phyloP scores from a whole-genome alignment of 139 green algal genomes.

The Chlamydomonas incerta region DNA sequence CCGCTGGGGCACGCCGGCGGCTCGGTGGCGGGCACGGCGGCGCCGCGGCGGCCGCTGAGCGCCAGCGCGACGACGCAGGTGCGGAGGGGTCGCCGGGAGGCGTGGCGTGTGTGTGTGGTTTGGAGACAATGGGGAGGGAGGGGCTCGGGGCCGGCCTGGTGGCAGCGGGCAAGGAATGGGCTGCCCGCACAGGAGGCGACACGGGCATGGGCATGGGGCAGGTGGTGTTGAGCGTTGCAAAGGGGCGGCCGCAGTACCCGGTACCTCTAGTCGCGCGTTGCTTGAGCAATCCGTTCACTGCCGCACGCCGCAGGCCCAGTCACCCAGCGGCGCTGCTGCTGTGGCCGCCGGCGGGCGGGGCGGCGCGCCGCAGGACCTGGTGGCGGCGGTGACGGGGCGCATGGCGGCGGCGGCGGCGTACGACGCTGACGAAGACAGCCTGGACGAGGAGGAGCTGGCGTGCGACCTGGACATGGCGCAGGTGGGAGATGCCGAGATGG shows the following conservation, averaged over 20 bases:
- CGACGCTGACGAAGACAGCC: conserved; percentile 21
- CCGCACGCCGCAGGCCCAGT: background rate
- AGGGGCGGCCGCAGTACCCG: too few relatives aligned
- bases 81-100: background rate
- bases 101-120: too few relatives aligned
- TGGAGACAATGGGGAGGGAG: too few relatives aligned
- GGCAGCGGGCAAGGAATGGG: too few relatives aligned
- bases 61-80: background rate
- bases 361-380: background rate
- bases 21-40: background rate
- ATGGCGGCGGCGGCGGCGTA: background rate
- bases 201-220: too few relatives aligned
- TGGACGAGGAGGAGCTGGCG: conserved; percentile 40
- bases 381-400: conserved; percentile 14
- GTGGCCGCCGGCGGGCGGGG: background rate
- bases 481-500: background rate
- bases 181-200: too few relatives aligned
- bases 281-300: too few relatives aligned
- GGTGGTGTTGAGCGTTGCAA: too few relatives aligned
- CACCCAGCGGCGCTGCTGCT: background rate
- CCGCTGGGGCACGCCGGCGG: background rate
- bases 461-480: conserved; percentile 14
- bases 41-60: background rate
- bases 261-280: too few relatives aligned
- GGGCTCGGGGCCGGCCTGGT: too few relatives aligned